A percentile compares a stretch with the other conserved stretches of the same genome.
Conservation (phyloP, 345 rosid genomes). For the Eucalyptus pauciflora region DNA sequence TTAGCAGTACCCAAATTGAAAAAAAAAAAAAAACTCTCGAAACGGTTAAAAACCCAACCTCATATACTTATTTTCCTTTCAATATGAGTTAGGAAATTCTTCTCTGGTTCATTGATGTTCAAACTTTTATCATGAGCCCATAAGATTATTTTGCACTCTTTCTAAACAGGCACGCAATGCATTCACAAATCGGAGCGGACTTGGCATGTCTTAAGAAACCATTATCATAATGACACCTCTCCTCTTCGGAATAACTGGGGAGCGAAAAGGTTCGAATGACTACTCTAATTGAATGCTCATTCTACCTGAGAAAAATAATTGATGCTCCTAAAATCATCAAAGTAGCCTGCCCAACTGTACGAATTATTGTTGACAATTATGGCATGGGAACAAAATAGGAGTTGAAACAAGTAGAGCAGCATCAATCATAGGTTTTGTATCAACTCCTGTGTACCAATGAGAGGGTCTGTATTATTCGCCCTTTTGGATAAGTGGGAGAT, state of each 20-base stretch:
- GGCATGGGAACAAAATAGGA: neutral
- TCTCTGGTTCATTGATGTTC: neutral
- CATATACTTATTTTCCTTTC: neutral
- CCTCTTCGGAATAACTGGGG: neutral
- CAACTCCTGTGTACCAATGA: neutral
- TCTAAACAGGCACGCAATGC: neutral
- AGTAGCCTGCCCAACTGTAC: neutral
- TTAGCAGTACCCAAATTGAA: neutral
- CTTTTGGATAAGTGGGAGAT: neutral
- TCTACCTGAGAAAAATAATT: neutral
- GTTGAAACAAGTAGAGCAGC: neutral
- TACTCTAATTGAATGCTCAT: neutral
- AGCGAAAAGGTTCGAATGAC: neutral
- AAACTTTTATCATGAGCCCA: neutral
- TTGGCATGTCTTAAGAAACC: neutral
- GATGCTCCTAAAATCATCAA: neutral
- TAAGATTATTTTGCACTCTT: neutral
- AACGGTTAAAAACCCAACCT: neutral
- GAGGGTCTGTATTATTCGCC: neutral
- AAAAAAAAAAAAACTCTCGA: neutral
- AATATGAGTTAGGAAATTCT: neutral
- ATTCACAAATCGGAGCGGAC: neutral
- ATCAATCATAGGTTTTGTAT: neutral
- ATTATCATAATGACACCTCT: neutral
- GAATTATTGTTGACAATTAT: neutral